Evolutionary conservation across 352 stramenopile genomes (phyloP).

Genomic region (Aphanomyces astaci): DNA sequence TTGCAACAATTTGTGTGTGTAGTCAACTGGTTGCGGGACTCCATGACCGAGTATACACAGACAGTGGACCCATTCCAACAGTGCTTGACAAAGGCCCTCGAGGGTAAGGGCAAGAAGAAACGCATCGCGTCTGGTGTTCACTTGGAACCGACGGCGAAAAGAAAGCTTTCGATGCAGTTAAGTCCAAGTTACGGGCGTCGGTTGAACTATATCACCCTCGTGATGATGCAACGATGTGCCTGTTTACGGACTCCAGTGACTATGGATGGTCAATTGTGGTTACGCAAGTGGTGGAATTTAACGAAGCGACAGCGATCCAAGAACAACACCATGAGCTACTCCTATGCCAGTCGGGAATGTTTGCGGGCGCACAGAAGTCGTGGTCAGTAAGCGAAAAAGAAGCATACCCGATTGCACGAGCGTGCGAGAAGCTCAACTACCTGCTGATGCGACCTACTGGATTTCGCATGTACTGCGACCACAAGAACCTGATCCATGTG

Average conservation of each 20-base stretch:
- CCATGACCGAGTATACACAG: slow-evolving; percentile 12
- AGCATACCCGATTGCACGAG: slow-evolving; percentile 23
- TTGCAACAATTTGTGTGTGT: too few relatives aligned
- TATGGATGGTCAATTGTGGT: too few relatives aligned
- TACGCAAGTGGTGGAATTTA: slow-evolving; percentile 21
- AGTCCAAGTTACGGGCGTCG: background rate
- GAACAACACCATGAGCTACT: slow-evolving; percentile 22
- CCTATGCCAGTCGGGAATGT: too few relatives aligned
- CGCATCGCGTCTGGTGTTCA: too few relatives aligned
- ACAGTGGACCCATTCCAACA: background rate
- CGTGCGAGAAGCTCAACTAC: slow-evolving; percentile 24
- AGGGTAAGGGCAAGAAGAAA: background rate
- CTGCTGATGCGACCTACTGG: too few relatives aligned
- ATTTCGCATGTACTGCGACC: too few relatives aligned
- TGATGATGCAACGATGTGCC: background rate
- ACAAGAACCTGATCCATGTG: background rate
- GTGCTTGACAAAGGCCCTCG: background rate
- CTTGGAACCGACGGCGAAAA: background rate
- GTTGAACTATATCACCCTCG: background rate
- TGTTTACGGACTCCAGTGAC: slow-evolving; percentile 24
- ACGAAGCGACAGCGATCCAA: background rate
- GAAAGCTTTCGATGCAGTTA: background rate
- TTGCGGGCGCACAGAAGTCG: slow-evolving; percentile 3
- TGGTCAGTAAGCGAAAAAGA: slow-evolving; percentile 28
- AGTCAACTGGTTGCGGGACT: too few relatives aligned